Evolutionary conservation across 306 rosid species (phyloP), one percentile per base, ranked within the genome.

Genomic region (Quercus robur): DNA sequence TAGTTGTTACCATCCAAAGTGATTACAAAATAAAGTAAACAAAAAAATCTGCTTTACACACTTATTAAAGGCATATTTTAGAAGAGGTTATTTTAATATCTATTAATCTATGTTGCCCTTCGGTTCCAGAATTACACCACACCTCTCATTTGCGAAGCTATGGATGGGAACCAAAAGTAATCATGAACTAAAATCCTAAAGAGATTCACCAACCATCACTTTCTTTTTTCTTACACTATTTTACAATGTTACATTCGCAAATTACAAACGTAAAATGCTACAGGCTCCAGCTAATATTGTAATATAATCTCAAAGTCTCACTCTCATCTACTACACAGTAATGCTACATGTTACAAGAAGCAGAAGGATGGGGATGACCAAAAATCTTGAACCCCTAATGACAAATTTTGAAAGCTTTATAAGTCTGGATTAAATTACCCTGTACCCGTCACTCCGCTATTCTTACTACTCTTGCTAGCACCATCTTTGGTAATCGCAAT

Each of bases 401-500:
- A 51, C 56, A 4, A 28, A 30, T 31, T 23, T 68, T 33, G 14
- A 62, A 38, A 33, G 59, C 33, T 25, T 41, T 41, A 73, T 30
- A 55, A 62, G 1, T 80, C 69, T 52, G 77, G 75, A 31, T 49
- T 74, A 11, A 56, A 25, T 76, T 61, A 86, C 66, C 66, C 77
- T 46, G 74, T 61, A 31, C 77, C 76, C 6, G 77, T 74, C 19
- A 66, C 61, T 23, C 57, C 84, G 21, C 76, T 71, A 63, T 81
- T 88, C 81, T 75, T 82, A 54, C 49, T 71, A 63, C 80, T 88
- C 81, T 76, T 82, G 49, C 55, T 64, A 12, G 59, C 57, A 3
- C 83, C 88, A 26, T 95, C 91, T 82, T 95, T 95, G 82, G 77
- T 56, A 51, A 89, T 80, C 15, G 86, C 80, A 74, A 96, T 89